Evolutionary conservation across 495 filamentous ascomycete genomes (phyloP), one percentile per base, ranked within the genome.

Genomic region (Penicillium coprophilum): DNA sequence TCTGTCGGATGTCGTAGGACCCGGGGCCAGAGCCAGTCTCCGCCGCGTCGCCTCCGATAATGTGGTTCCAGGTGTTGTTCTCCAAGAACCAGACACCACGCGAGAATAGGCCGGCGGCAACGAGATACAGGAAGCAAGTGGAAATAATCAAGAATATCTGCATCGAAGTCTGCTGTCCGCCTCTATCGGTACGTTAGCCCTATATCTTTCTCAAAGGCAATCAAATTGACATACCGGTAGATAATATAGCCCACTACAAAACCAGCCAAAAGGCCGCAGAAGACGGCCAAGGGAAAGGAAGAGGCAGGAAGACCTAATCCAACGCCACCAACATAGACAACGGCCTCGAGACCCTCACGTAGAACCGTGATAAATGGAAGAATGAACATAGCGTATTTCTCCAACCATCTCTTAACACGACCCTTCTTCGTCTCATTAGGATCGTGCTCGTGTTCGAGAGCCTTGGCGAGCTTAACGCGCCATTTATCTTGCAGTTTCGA

Each of bases 401-500:
- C 82, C 34, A 78, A 70, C 77, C 83, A 91, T 38, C 69, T 62
- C 77, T 88, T 90, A 54, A 89, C 70, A 4, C 77, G 70, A 9
- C 70, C 48, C 21, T 58, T 62, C 30, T 31, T 38, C 17, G 63
- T 30, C 23, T 53, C 53, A 32, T 75, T 64, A n/a, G 58, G 32
- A 9, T 59, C 67, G 17, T 80, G 59, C 2, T 83, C 78, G 10
- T 75, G 66, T 59, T 86, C 87, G 20, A 92, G 69, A 0, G 84
- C 78, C 56, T 80, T 79, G 15, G 83, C 80, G n/a, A 96, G 78
- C 80, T 91, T 92, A 53, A 86, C 71, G 13, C 83, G 82, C 91
- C 91, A 96, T 68, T 92, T 91, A 44, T 90, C 88, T 67, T 91
- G 87, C 66, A 92, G 81, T 72, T 92, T 93, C 46, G 84, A 87